phyloP scores from a whole-genome alignment of 2,329 filamentous ascomycete genomes.

The Escovopsis sp. region DNA sequence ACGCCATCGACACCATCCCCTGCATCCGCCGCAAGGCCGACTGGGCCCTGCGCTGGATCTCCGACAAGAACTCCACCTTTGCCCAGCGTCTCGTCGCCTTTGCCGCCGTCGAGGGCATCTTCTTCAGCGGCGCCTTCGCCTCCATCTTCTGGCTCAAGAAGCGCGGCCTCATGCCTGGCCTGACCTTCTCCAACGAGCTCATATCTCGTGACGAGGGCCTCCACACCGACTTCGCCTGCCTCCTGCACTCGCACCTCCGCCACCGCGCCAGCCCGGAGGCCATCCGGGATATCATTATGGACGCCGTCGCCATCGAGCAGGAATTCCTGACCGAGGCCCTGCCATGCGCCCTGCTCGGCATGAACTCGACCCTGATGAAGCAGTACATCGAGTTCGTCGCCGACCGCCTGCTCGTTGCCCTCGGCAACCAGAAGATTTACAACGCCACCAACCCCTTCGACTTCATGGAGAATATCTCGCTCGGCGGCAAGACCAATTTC shows the following conservation, averaged over 20 bases:
- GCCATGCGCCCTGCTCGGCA: slow-evolving; percentile 82
- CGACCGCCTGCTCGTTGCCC: slow-evolving; percentile 79
- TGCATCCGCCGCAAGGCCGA: slow-evolving; percentile 98
- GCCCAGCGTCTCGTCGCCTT: slow-evolving; percentile 93
- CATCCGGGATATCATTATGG: slow-evolving; percentile 77
- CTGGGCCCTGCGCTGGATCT: slow-evolving; percentile 92
- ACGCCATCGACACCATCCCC: slow-evolving; percentile 96
- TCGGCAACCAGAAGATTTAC: slow-evolving; percentile 92
- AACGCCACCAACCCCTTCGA: slow-evolving; percentile 92
- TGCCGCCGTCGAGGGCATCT: slow-evolving; percentile 96
- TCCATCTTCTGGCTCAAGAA: slow-evolving; percentile 99
- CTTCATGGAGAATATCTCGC: slow-evolving; percentile 99
- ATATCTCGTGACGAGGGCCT: slow-evolving; percentile 99
- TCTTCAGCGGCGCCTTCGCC: slow-evolving; percentile 97
- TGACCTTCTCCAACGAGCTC: slow-evolving; percentile 99
- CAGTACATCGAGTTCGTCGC: slow-evolving; percentile 99
- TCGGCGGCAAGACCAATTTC: slow-evolving; percentile 99
- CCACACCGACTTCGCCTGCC: slow-evolving; percentile 96
- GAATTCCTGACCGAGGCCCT: slow-evolving; percentile 96
- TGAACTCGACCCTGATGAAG: slow-evolving; percentile 96
- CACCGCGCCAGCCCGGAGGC: slow-evolving; percentile 71
- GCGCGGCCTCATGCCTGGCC: slow-evolving; percentile 94
- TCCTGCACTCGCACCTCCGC: slow-evolving; percentile 94
- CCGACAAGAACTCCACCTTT: slow-evolving; percentile 85
- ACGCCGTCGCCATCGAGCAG: slow-evolving; percentile 88